These are phyloP conservation scores for Chaetomidium leptoderma DNA, from an alignment of 495 filamentous ascomycete species.

Conservation along the genomic window DNA sequence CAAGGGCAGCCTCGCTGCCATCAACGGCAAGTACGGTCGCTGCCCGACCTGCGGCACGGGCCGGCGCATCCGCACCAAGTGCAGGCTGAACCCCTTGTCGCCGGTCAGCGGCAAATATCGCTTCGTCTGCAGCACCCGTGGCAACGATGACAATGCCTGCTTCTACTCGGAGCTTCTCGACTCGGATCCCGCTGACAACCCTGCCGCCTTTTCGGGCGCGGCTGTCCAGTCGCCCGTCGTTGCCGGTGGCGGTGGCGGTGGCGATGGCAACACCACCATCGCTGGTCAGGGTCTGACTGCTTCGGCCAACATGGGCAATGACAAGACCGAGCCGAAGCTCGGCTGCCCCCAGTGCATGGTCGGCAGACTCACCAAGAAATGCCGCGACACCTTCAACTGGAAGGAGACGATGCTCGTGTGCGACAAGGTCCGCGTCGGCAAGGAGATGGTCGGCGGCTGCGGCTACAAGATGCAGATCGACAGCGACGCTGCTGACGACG, in stretches of 20 bases:
- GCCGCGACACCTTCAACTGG: background rate
- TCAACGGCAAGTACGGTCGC: constrained; percentile 19
- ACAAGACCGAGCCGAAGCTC: background rate
- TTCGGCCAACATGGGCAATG: background rate
- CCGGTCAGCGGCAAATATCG: constrained; percentile 9
- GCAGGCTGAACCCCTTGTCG: constrained; percentile 4
- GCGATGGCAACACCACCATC: background rate
- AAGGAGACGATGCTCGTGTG: background rate
- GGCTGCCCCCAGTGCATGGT: constrained; percentile 3
- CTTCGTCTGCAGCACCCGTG: constrained; percentile 22
- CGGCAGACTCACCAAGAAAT: background rate
- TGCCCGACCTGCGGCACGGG: constrained; percentile 20
- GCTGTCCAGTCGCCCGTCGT: background rate
- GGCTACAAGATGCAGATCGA: background rate
- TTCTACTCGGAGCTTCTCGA: background rate
- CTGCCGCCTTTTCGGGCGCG: background rate
- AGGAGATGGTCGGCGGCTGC: background rate
- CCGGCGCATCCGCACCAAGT: constrained; percentile 11
- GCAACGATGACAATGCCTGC: constrained; percentile 15
- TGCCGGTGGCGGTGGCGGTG: background rate
- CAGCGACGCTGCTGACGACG: background rate
- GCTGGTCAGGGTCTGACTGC: too few relatives aligned
- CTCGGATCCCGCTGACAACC: constrained; percentile 3
- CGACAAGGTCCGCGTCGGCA: background rate
- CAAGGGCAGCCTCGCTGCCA: background rate